Evolutionary conservation across 164 flowering plant genomes (phyloP).

Genomic region (Vitis labrusca): DNA sequence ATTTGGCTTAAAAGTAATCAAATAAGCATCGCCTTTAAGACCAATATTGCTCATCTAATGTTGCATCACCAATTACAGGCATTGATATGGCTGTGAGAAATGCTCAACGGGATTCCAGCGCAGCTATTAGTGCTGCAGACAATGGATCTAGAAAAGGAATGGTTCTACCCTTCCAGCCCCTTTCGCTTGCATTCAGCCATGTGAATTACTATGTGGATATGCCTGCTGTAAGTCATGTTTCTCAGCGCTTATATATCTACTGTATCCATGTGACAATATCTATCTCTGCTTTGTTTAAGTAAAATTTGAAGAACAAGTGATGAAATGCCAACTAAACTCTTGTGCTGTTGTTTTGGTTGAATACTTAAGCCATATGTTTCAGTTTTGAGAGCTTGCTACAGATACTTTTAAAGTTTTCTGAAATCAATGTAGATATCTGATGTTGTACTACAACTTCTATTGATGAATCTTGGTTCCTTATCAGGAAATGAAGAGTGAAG

Average conservation of each 20-base stretch:
- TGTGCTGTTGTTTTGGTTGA: too few species aligned
- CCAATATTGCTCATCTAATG: background rate
- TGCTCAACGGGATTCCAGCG: slow-evolving; percentile 5
- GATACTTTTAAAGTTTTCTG: too few species aligned
- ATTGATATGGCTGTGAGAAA: background rate
- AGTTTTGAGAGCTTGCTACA: too few species aligned
- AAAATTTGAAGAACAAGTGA: too few species aligned
- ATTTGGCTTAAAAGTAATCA: too few species aligned
- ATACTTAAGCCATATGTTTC: too few species aligned
- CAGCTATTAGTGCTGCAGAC: slow-evolving; percentile 13
- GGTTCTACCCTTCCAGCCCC: slow-evolving; percentile 66
- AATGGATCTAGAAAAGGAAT: slow-evolving; percentile 40
- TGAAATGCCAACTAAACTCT: too few species aligned
- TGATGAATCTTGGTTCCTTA: background rate
- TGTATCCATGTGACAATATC: too few species aligned
- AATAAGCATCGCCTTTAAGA: too few species aligned
- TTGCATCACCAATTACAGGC: slow-evolving; percentile 18
- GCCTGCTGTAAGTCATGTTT: slow-evolving; percentile 54
- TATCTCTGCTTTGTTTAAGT: background rate
- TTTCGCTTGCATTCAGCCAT: slow-evolving; percentile 44
- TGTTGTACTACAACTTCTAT: too few species aligned
- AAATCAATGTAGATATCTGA: too few species aligned
- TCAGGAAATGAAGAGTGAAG: slow-evolving; percentile 66
- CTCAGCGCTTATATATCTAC: background rate
- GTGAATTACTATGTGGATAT: slow-evolving; percentile 38